A percentile compares a stretch with the other conserved stretches of the same genome.
Conservation (phyloP, 305 asterid genomes). For the Caryopteris hybrid region DNA sequence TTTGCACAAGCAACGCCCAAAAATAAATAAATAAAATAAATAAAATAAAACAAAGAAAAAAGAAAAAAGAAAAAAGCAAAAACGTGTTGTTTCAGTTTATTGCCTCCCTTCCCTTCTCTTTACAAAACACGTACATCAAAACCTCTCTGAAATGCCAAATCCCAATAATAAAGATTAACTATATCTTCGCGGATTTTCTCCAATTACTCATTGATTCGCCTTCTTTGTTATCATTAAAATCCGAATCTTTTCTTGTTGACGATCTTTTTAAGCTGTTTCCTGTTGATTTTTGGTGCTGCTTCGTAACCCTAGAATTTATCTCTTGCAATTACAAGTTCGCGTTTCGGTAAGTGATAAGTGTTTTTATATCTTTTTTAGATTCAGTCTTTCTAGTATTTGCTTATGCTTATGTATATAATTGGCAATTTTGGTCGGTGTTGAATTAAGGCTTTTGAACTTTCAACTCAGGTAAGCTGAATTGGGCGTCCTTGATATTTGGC, state of each 20-base stretch:
- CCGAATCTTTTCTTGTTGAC: not conserved
- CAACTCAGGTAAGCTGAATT: not conserved
- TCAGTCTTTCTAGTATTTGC: not conserved
- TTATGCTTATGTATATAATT: not conserved
- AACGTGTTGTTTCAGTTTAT: conserved; percentile 20
- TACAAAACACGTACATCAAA: conserved; percentile 27
- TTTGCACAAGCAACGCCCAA: too few species aligned
- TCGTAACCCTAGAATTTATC: conserved; percentile 3
- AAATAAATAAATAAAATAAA: too few species aligned
- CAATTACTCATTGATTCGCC: not conserved
- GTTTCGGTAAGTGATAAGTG: not conserved
- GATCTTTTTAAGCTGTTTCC: not conserved
- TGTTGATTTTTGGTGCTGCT: conserved; percentile 1
- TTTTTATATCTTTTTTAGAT: not conserved
- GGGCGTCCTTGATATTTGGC: not conserved
- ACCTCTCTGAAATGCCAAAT: conserved; percentile 13
- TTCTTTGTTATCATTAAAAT: not conserved
- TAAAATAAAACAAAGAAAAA: too few species aligned
- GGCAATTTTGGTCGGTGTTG: not conserved
- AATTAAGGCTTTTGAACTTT: conserved; percentile 2
- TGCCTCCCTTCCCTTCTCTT: not conserved
- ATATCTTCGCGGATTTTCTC: not conserved
- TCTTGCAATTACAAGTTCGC: conserved; percentile 4
- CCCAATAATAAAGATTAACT: not conserved
- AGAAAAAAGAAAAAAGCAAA: too few species aligned